Evolutionary conservation across 1,284 basidiomycete species (phyloP).

Genomic region (Bothia castanella): DNA sequence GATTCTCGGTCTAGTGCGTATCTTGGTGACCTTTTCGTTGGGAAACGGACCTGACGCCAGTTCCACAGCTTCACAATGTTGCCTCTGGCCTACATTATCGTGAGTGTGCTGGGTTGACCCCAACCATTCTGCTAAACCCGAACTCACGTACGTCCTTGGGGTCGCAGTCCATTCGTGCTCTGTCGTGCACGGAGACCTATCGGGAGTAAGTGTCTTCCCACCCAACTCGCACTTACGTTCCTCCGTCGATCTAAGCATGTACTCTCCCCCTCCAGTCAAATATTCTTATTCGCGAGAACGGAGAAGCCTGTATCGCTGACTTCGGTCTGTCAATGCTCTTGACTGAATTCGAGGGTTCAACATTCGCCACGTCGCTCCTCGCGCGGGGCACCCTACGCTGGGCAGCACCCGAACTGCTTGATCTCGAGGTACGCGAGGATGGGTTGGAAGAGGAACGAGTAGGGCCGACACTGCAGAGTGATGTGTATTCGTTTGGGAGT

Average conservation of each 20-base stretch:
- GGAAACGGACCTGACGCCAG: background rate
- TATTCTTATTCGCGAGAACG: background rate
- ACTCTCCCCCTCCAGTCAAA: background rate
- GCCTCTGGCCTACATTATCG: conserved; percentile 23
- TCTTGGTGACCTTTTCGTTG: no score
- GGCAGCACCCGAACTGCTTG: conserved; percentile 20
- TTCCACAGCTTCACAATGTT: conserved; percentile 14
- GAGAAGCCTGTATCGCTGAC: conserved; percentile 6
- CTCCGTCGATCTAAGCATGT: no score
- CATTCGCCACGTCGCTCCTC: conserved; percentile 15
- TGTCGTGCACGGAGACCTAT: conserved; percentile 16
- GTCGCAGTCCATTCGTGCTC: conserved; percentile 10
- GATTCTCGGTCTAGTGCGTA: conserved; percentile 15
- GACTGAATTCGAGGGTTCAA: conserved; percentile 15
- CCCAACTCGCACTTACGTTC: no score
- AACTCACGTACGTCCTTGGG: no score
- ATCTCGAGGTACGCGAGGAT: conserved; percentile 10
- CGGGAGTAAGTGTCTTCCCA: conserved; percentile 6
- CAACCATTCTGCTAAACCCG: no score
- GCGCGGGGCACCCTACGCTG: conserved; percentile 16
- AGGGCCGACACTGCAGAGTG: conserved; percentile 5
- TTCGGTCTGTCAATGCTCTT: conserved; percentile 21
- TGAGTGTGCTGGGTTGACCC: background rate
- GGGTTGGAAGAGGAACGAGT: background rate
- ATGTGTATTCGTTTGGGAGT: conserved; percentile 19